Evolutionary conservation across 202 grass and related monocot genomes (phyloP), one percentile per base, ranked within the genome.

Genomic region (Schoenoplectus triqueter): DNA sequence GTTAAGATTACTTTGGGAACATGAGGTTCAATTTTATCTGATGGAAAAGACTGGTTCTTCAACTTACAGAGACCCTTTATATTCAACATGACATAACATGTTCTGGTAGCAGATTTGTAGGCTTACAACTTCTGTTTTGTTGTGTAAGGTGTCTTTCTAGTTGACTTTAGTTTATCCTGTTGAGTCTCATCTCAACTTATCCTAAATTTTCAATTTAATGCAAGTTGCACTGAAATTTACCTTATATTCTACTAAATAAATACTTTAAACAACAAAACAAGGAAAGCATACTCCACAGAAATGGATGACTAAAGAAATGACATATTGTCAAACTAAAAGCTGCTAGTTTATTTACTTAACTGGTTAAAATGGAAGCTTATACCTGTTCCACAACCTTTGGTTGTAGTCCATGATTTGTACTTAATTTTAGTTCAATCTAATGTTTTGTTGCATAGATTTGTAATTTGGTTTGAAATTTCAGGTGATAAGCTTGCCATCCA

Each of bases 401-500:
- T 45, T 71, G 68, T 47, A 18, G 47, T 18, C 31, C 5, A 71
- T 74, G 68, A 39, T 60, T 85, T 76, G 39, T 62, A 54, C 18
- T 57, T 17, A 17, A 4, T 22, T 48, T n/a, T n/a, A 31, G 20
- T 63, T 64, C 6, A 41, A 64, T 55, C 15, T 19, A 77, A 31
- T 50, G 13, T 46, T 85, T 85, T 21, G 2, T 17, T 62, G 5
- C 6, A 54, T 66, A 75, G 63, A 64, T 57, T 57, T 21, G 11
- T 39, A 67, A 71, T 73, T 44, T 92, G 52, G 66, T 31, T 31
- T 72, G 76, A 86, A 70, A 59, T 90, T 71, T 88, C 85, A 98
- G 95, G 91, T 98, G 46, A 90, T 98, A 84, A 94, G 91, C 69
- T 89, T 98, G 73, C 95, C 95, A 74, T 90, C 85, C 3, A 86